Evolutionary conservation across 2,329 filamentous ascomycete species (phyloP), one percentile per base, ranked within the genome.

Genomic region (Lasiodiplodia sp.): DNA sequence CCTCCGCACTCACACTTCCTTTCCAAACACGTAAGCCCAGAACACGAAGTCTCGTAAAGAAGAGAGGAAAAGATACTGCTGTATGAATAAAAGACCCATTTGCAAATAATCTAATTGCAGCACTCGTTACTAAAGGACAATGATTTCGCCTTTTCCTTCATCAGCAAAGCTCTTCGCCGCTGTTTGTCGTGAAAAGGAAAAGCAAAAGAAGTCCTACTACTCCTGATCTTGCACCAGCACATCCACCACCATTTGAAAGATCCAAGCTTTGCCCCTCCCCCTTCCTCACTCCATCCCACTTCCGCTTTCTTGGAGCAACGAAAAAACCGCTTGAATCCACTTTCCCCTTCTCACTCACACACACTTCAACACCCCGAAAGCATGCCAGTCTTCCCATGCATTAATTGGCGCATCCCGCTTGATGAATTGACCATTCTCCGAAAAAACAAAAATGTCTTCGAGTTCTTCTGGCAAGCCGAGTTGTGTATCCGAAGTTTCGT

Each of bases 71-170:
- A 21, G 23, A 53, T 14, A 53, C 12, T 28, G 31, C 21, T 57
- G 55, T 57, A 57, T 57, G 31, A 57, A 57, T 40, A 57, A 47
- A 47, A 14, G 11, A 57, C 55, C 55, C 55, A 18, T 38, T 57
- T 23, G 55, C 55, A 57, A 57, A 56, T 10, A 47, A 12, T 57
- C 55, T 57, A 57, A 38, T 57, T 57, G 55, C 55, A 57, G 55
- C 55, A 57, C 55, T 57, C 55, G 34, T 57, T 10, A 57, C 21
- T 21, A 47, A 47, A 47, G 44, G 44, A 21, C 44, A 21, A 47
- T 21, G 34, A 37, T 40, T 38, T 57, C 55, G 55, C 55, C 55
- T 57, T 31, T 52, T 38, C 55, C 55, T 57, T 38, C 55, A 57
- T 38, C 55, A 57, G 55, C 55, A 57, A 57, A 21, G 55, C 55